Evolutionary conservation across 2,329 filamentous ascomycete genomes (phyloP).

Genomic region (Phialemoniopsis sp.): DNA sequence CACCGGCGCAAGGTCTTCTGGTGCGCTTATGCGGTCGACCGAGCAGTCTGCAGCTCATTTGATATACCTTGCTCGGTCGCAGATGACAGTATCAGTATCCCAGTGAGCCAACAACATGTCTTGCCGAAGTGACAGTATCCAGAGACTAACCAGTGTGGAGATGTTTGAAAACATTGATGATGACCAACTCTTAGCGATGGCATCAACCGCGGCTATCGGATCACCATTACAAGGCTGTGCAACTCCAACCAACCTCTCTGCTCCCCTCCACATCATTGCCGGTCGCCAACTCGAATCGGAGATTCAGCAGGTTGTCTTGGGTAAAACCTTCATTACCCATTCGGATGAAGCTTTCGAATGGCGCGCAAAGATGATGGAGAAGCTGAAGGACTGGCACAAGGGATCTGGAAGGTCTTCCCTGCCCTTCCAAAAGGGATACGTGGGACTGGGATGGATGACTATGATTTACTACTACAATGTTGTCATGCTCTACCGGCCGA

Average conservation of each 20-base stretch:
- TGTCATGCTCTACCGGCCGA: slow-evolving; percentile 19
- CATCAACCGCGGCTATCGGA: no score
- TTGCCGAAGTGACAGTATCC: no score
- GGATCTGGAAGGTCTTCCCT: slow-evolving; percentile 14
- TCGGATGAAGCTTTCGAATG: slow-evolving; percentile 14
- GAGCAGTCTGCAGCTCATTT: slow-evolving; percentile 17
- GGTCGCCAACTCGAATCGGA: slow-evolving; percentile 21
- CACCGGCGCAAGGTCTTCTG: slow-evolving; percentile 21
- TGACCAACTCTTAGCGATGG: slow-evolving; percentile 11
- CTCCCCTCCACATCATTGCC: slow-evolving; percentile 18
- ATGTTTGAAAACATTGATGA: slow-evolving; percentile 21
- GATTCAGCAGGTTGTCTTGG: slow-evolving; percentile 16
- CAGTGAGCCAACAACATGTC: no score
- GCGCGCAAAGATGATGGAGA: slow-evolving; percentile 15
- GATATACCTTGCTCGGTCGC: slow-evolving; percentile 18
- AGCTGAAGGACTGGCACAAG: slow-evolving; percentile 18
- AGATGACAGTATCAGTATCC: slow-evolving; percentile 18
- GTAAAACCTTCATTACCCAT: slow-evolving; percentile 13
- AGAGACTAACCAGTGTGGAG: no score
- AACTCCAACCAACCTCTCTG: slow-evolving; percentile 15
- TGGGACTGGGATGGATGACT: slow-evolving; percentile 18
- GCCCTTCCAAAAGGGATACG: slow-evolving; percentile 12
- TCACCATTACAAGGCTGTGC: slow-evolving; percentile 7
- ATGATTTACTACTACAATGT: slow-evolving; percentile 24
- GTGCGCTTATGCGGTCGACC: slow-evolving; percentile 22